Evolutionary conservation across 176 grass and related monocot species (phyloP), one percentile per base, ranked within the genome.

Genomic region (Guadua angustifolia): DNA sequence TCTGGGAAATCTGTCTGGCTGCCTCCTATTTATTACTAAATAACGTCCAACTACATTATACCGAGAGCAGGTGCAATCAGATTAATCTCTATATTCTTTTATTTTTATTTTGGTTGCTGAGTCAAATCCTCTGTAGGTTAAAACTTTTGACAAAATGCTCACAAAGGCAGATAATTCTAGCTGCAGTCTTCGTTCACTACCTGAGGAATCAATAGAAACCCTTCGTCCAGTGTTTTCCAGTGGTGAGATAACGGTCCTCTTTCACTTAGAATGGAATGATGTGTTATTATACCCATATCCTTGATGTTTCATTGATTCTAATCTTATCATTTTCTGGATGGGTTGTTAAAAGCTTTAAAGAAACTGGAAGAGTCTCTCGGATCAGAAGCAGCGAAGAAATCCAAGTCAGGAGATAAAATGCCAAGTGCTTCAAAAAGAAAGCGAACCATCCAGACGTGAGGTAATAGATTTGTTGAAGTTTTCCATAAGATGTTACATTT

Each of bases 91-190:
- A 13, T 26, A 10, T 39, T 82, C 4, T 58, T 75, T 21, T 72
- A 13, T 73, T 45, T 74, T 58, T 47, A 40, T 55, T 57, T 79
- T 9, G 16, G 60, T 86, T 80, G 9, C 82, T 87, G 63, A 58
- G 17, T 40, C 64, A 78, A 84, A 77, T 87, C 29, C 60, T 75
- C 40, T 66, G 15, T 74, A 98, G 95, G 83, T 90, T 60, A 95
- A 92, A 81, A 84, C 43, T 70, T 98, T 98, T 55, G 88, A 92
- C 39, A 91, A 87, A 85, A 92, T 95, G 93, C 93, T 95, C 64
- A 84, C 81, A 75, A 95, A 98, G 75, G 87, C 89, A 32, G 93
- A 93, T 33, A 86, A 88, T 92, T 88, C 75, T 84, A 90, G 75
- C 61, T 93, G 89, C 82, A 70, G 1, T 75, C 61, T 93, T 53